A percentile compares a stretch with the other conserved stretches of the same genome.
phyloP scores from a whole-genome alignment of 108 stramenopile genomes.

The Cyclostephanos tholiformis region DNA sequence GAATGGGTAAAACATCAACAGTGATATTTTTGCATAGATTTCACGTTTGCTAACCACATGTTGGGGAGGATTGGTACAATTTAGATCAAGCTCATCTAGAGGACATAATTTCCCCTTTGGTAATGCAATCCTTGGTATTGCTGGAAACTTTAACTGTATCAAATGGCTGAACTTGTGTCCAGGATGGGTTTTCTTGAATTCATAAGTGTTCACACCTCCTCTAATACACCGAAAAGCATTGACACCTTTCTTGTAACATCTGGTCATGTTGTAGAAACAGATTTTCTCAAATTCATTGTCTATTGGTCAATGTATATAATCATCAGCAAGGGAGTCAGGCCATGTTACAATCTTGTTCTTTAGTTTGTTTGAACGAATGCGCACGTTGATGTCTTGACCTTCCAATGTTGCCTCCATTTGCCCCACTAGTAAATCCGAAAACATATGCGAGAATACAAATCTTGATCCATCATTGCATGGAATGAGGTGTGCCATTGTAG shows the following conservation, averaged over 20 bases:
- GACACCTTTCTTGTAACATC: slow-evolving; percentile 26
- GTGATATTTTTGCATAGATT: slow-evolving; percentile 27
- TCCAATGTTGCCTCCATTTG: slow-evolving; percentile 29
- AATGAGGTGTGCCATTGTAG: too few species aligned
- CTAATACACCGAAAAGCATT: too few species aligned
- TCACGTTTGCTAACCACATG: slow-evolving; percentile 15
- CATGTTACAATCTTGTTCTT: slow-evolving; percentile 3
- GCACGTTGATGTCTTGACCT: slow-evolving; percentile 8
- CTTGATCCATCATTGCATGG: too few species aligned
- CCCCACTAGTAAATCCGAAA: slow-evolving; percentile 22
- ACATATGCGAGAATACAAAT: slow-evolving; percentile 34
- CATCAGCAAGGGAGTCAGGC: slow-evolving; percentile 23
- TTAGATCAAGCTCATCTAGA: slow-evolving; percentile 13
- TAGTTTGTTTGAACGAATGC: background rate
- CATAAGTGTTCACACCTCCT: slow-evolving; percentile 7
- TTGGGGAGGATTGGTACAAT: background rate
- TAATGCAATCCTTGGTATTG: slow-evolving; percentile 19
- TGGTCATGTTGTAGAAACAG: slow-evolving; percentile 25
- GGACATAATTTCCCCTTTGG: slow-evolving; percentile 18
- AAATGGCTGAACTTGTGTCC: slow-evolving; percentile 14
- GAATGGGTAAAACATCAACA: slow-evolving; percentile 43
- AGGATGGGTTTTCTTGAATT: slow-evolving; percentile 14
- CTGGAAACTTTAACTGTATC: background rate
- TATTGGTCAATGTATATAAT: slow-evolving; percentile 21
- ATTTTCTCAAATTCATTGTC: slow-evolving; percentile 3